phyloP scores from a whole-genome alignment of 768 basidiomycete genomes.

The Serendipita indica region DNA sequence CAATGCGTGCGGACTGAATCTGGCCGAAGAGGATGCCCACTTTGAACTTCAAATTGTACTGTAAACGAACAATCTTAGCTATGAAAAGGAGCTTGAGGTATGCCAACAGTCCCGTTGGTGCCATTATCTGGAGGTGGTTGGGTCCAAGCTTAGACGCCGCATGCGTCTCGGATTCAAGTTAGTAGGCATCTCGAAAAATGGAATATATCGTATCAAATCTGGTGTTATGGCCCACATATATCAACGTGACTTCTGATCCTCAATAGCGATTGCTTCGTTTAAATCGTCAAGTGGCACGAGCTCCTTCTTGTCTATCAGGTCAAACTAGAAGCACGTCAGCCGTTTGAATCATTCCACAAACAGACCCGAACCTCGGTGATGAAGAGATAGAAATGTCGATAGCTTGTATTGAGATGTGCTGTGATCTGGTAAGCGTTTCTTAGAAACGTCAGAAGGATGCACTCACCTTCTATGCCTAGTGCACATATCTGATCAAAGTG shows the following conservation, averaged over 20 bases:
- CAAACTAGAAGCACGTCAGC: constrained; percentile 40
- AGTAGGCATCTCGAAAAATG: no score
- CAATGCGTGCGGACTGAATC: not conserved
- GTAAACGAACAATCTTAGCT: no score
- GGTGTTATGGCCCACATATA: no score
- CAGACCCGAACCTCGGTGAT: constrained; percentile 59
- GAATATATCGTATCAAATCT: no score
- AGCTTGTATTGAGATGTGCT: constrained; percentile 98
- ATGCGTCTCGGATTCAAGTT: no score
- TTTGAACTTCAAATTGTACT: no score
- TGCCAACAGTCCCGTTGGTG: no score
- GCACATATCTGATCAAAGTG: constrained; percentile 99
- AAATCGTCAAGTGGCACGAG: constrained; percentile 88
- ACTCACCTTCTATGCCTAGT: constrained; percentile 86
- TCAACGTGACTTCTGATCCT: constrained; percentile 36
- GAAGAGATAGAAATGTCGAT: constrained; percentile 95
- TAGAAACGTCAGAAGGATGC: not conserved
- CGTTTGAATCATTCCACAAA: not conserved
- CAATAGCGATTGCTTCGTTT: constrained; percentile 73
- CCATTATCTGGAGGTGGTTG: no score
- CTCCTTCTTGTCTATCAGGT: constrained; percentile 92
- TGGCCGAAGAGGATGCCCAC: no score
- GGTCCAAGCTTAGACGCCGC: no score
- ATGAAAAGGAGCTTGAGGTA: no score
- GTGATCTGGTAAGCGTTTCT: constrained; percentile 7